Evolutionary conservation across 2,329 filamentous ascomycete species (phyloP).

Genomic region (Ustulina deusta): DNA sequence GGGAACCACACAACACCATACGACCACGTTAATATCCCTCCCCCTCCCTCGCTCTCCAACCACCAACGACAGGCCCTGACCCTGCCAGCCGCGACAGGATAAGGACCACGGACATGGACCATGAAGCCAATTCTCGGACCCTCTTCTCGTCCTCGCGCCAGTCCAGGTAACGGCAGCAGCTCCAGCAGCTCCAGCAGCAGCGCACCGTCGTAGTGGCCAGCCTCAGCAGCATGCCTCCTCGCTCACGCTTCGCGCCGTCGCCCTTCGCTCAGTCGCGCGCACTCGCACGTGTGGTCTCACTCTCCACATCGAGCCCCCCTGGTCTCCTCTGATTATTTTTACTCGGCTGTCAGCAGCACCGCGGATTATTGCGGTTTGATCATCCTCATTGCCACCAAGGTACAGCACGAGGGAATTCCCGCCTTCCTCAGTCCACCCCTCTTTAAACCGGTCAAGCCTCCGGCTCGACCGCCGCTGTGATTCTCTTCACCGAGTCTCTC

Average conservation of each 20-base stretch:
- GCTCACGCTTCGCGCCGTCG: slow-evolving; percentile 22
- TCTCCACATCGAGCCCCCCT: slow-evolving; percentile 32
- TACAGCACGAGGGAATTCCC: slow-evolving; percentile 41
- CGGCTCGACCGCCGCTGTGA: slow-evolving; percentile 47
- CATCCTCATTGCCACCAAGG: slow-evolving; percentile 44
- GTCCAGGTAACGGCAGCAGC: not conserved
- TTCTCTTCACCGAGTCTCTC: slow-evolving; percentile 51
- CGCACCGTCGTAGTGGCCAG: slow-evolving; percentile 31
- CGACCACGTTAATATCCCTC: slow-evolving; percentile 37
- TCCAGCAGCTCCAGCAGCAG: slow-evolving; percentile 30
- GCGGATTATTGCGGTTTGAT: slow-evolving; percentile 38
- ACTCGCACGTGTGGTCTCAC: slow-evolving; percentile 27
- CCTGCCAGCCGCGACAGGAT: slow-evolving; percentile 33
- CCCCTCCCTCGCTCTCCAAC: slow-evolving; percentile 36
- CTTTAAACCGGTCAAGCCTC: slow-evolving; percentile 52
- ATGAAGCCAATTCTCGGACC: slow-evolving; percentile 38
- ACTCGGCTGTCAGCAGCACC: slow-evolving; percentile 37
- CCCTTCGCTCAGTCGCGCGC: slow-evolving; percentile 13
- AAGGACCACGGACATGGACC: slow-evolving; percentile 29
- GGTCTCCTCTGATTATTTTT: slow-evolving; percentile 31
- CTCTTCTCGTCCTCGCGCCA: slow-evolving; percentile 33
- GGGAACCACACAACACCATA: slow-evolving; percentile 36
- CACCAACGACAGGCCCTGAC: slow-evolving; percentile 33
- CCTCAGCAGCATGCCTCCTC: slow-evolving; percentile 33
- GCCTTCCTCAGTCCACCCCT: slow-evolving; percentile 45